Evolutionary conservation across 768 basidiomycete species (phyloP).

Genomic region (Tylopilus plumbeoviolaceoides): DNA sequence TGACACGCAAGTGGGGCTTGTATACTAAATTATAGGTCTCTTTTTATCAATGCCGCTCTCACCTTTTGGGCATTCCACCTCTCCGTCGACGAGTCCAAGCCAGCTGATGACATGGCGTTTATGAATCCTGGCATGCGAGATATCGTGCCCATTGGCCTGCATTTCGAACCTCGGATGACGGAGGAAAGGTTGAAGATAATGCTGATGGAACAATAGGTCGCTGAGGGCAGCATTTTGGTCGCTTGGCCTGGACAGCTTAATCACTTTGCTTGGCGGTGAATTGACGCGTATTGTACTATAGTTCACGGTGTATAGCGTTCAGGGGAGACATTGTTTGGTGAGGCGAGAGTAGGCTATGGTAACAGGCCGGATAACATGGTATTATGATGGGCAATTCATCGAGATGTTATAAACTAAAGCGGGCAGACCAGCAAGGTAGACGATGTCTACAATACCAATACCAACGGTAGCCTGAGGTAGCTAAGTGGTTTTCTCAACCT

Average conservation of each 20-base stretch:
- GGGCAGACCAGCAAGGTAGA: no score
- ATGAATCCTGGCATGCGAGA: constrained; percentile 18
- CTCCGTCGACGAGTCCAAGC: constrained; percentile 39
- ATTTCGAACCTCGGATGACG: constrained; percentile 43
- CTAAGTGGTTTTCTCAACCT: not conserved
- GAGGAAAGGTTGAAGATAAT: constrained; percentile 7
- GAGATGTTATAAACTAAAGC: no score
- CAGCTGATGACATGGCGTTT: constrained; percentile 56
- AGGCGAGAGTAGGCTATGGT: no score
- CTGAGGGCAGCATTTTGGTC: no score
- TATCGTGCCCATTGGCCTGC: constrained; percentile 46
- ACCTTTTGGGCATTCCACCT: constrained; percentile 58
- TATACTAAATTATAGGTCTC: constrained; percentile 35
- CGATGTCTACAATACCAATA: no score
- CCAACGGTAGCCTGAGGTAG: not conserved
- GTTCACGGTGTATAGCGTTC: no score
- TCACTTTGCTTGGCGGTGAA: no score
- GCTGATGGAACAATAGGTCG: not conserved
- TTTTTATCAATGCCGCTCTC: constrained; percentile 59
- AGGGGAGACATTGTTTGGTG: no score
- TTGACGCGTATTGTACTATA: no score
- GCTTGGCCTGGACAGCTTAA: no score
- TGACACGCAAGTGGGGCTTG: not conserved
- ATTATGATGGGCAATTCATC: no score
- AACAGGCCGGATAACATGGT: no score